phyloP scores from a whole-genome alignment of 2,329 filamentous ascomycete species.

The Hypoxylon sp. region DNA sequence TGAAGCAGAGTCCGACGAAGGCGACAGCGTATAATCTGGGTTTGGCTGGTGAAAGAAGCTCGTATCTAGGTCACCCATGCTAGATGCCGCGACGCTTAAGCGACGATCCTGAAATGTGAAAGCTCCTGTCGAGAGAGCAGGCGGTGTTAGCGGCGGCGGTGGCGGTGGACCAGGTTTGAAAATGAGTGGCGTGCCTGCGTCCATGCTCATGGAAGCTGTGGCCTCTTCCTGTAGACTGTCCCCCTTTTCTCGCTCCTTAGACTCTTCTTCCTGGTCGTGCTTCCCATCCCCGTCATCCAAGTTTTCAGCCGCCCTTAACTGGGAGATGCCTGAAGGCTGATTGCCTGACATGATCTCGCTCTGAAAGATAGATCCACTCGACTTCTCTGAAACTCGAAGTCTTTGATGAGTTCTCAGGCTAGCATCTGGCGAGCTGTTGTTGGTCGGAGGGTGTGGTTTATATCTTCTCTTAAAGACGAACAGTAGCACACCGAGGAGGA shows the following conservation, averaged over 20 bases:
- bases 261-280: slow-evolving; percentile 21
- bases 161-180: slow-evolving; percentile 60
- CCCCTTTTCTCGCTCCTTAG: slow-evolving; percentile 36
- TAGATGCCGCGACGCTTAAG: slow-evolving; percentile 54
- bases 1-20: slow-evolving; percentile 47
- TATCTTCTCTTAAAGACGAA: slow-evolving; percentile 44
- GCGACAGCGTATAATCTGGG: slow-evolving; percentile 64
- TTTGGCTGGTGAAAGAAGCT: slow-evolving; percentile 65
- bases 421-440: slow-evolving; percentile 27
- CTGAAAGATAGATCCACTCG: slow-evolving; percentile 53
- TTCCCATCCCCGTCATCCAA: slow-evolving; percentile 26
- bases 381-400: slow-evolving; percentile 48
- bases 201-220: slow-evolving; percentile 35
- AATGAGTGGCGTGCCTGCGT: slow-evolving; percentile 52
- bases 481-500: slow-evolving; percentile 45
- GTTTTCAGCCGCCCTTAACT: slow-evolving; percentile 23
- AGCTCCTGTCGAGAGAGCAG: slow-evolving; percentile 60
- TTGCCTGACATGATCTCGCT: slow-evolving; percentile 50
- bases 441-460: slow-evolving; percentile 38
- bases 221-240: slow-evolving; percentile 33
- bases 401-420: slow-evolving; percentile 37
- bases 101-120: slow-evolving; percentile 62
- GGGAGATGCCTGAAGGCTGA: slow-evolving; percentile 42
- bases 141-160: slow-evolving; percentile 66
- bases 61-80: slow-evolving; percentile 56